Evolutionary conservation across 2,329 filamentous ascomycete species (phyloP).

Genomic region (Fusarium sp.): DNA sequence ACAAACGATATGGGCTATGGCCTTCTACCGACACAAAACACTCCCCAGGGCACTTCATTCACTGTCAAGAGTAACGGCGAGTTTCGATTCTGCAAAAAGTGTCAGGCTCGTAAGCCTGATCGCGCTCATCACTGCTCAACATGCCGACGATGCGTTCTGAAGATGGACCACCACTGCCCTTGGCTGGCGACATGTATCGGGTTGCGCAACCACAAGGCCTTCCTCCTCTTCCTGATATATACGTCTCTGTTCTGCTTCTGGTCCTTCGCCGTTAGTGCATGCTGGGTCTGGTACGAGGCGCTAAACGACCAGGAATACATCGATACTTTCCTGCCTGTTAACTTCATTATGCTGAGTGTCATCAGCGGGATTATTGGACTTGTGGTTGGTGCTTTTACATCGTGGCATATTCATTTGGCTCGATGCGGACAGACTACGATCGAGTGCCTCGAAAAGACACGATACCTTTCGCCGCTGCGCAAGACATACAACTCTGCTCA

Average conservation of each 20-base stretch:
- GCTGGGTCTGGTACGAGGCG: conserved; percentile 89
- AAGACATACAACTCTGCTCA: conserved; percentile 74
- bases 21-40: conserved; percentile 78
- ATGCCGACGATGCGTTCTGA: conserved; percentile 92
- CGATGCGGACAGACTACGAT: conserved; percentile 89
- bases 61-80: conserved; percentile 94
- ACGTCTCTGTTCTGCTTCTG: conserved; percentile 87
- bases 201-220: conserved; percentile 94
- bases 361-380: conserved; percentile 91
- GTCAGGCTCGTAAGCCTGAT: conserved; percentile 92
- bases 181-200: conserved; percentile 98
- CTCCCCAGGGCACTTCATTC: conserved; percentile 74
- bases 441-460: conserved; percentile 94
- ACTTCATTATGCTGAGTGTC: conserved; percentile 89
- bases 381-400: conserved; percentile 88
- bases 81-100: conserved; percentile 95
- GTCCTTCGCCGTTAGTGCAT: conserved; percentile 79
- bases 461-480: conserved; percentile 86
- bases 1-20: conserved; percentile 78
- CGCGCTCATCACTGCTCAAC: conserved; percentile 97
- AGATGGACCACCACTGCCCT: conserved; percentile 99
- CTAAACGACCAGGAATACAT: conserved; percentile 76
- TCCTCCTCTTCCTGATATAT: conserved; percentile 92
- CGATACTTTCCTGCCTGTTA: conserved; percentile 85
- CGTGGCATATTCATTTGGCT: conserved; percentile 90